Percentiles rank a stretch among this genome's conserved stretches.
These are phyloP conservation scores for Sporothrix globosa DNA, from an alignment of 2,329 filamentous ascomycete genomes.

Conservation along the genomic window DNA sequence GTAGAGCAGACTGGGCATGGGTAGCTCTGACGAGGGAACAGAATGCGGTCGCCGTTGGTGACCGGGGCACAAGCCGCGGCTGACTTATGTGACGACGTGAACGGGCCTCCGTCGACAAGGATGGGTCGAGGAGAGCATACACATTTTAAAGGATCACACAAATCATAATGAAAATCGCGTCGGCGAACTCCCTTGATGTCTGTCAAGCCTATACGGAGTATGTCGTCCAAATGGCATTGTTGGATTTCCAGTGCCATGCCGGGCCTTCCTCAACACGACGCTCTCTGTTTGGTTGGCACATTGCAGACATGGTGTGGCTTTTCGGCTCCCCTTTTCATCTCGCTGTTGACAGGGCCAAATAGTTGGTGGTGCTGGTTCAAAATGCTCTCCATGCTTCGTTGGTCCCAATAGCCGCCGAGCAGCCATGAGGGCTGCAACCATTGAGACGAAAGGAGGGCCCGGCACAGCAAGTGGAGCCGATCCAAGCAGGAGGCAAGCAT, in stretches of 20 bases:
- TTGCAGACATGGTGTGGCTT: neutral
- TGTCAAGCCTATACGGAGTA: neutral
- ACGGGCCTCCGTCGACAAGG: neutral
- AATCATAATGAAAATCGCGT: neutral
- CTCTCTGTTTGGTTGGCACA: neutral
- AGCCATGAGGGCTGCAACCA: constrained; percentile 14
- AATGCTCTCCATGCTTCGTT: neutral
- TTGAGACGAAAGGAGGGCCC: neutral
- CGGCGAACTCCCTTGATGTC: neutral
- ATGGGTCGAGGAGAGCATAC: neutral
- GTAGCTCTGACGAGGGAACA: neutral
- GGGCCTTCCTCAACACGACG: neutral
- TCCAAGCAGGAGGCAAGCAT: neutral
- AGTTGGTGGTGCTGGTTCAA: constrained; percentile 3
- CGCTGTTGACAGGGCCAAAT: constrained; percentile 5
- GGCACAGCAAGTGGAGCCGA: neutral
- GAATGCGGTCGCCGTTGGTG: neutral
- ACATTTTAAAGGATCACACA: no score
- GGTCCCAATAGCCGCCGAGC: constrained; percentile 25
- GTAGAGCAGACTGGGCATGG: neutral
- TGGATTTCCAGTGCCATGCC: constrained; percentile 1
- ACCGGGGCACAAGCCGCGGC: neutral
- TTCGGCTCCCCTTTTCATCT: constrained; percentile 14
- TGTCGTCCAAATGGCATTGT: constrained; percentile 9
- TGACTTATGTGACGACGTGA: neutral